Conservation (phyloP, 2,329 filamentous ascomycete species). For the Coniochaeta sp. region DNA sequence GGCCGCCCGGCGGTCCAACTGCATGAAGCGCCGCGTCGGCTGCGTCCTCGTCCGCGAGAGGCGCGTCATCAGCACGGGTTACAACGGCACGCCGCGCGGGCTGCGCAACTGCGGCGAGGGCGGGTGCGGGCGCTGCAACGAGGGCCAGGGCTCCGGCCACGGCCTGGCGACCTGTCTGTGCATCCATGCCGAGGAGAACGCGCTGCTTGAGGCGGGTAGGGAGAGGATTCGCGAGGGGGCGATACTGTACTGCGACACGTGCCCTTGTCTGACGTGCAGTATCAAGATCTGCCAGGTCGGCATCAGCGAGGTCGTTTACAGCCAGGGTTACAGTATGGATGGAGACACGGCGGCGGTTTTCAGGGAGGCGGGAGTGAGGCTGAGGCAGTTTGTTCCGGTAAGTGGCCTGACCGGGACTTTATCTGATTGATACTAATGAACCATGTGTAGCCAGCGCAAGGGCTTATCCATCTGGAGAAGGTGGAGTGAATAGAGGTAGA, state of each 20-base stretch:
- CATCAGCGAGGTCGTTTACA: slow-evolving; percentile 92
- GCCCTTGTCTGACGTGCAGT: slow-evolving; percentile 92
- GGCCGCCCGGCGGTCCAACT: slow-evolving; percentile 85
- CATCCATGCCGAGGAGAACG: slow-evolving; percentile 98
- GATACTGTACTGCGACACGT: slow-evolving; percentile 91
- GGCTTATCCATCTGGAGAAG: slow-evolving; percentile 54
- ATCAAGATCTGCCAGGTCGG: slow-evolving; percentile 98
- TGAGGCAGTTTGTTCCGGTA: slow-evolving; percentile 84
- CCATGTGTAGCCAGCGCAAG: slow-evolving; percentile 49
- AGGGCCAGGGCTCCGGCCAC: slow-evolving; percentile 59
- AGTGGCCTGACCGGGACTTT: slow-evolving; percentile 24
- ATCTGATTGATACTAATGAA: slow-evolving; percentile 1
- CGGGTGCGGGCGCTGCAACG: slow-evolving; percentile 83
- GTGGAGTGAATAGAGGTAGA: slow-evolving; percentile 22
- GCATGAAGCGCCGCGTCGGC: slow-evolving; percentile 95
- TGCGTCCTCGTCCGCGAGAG: slow-evolving; percentile 84
- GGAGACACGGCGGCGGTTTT: slow-evolving; percentile 75
- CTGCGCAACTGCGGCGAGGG: slow-evolving; percentile 88
- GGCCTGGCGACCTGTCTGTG: slow-evolving; percentile 83
- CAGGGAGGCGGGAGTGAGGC: slow-evolving; percentile 69
- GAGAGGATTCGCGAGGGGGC: slow-evolving; percentile 79
- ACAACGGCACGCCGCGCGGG: slow-evolving; percentile 93
- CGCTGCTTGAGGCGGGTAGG: slow-evolving; percentile 84
- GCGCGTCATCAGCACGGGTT: slow-evolving; percentile 88
- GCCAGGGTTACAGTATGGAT: slow-evolving; percentile 92